A percentile compares a stretch with the other conserved stretches of the same genome.
These are phyloP conservation scores for Podosphaera xanthii DNA, from an alignment of 2,329 filamentous ascomycete species.

Conservation along the genomic window DNA sequence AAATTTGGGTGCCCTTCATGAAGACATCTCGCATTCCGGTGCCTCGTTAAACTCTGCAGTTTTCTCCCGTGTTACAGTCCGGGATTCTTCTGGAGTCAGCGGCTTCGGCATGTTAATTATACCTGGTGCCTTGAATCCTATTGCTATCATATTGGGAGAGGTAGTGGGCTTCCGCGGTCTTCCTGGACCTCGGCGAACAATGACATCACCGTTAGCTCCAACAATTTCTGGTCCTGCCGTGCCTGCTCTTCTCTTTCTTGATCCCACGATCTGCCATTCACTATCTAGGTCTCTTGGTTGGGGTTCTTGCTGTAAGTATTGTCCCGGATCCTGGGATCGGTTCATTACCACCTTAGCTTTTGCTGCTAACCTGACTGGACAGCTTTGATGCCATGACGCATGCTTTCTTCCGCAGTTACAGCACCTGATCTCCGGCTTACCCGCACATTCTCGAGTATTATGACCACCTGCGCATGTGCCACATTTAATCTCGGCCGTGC, in stretches of 20 bases:
- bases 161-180: not conserved
- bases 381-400: not conserved
- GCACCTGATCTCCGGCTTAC: not conserved
- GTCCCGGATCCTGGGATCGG: not conserved
- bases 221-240: not conserved
- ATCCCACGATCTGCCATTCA: not conserved
- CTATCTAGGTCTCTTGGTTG: not conserved
- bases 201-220: not conserved
- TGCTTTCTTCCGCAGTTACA: not conserved
- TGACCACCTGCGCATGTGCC: not conserved
- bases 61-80: not conserved
- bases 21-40: not conserved
- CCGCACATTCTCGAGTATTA: not conserved
- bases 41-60: not conserved
- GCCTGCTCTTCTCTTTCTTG: not conserved
- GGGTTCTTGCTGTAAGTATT: not conserved
- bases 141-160: too few relatives aligned
- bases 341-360: not conserved
- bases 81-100: not conserved
- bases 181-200: not conserved
- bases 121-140: too few relatives aligned
- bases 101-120: too few relatives aligned
- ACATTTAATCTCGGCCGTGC: not conserved
- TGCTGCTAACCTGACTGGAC: not conserved
- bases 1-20: not conserved